Percentiles rank a stretch among this genome's conserved stretches.
phyloP scores from a whole-genome alignment of 306 rosid genomes.

The Citrullus amarus region DNA sequence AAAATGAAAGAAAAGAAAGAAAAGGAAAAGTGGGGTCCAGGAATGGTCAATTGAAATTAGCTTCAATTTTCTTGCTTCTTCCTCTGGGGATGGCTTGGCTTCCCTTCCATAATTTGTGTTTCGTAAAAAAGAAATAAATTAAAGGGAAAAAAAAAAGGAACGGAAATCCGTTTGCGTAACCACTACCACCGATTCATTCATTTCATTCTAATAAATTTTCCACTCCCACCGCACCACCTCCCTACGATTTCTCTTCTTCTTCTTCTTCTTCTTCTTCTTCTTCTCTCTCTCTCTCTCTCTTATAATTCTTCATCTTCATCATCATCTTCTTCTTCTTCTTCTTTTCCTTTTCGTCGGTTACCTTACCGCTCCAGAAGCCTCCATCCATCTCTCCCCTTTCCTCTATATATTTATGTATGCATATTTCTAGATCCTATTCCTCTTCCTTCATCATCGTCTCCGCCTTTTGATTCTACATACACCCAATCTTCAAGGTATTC shows the following conservation, averaged over 20 bases:
- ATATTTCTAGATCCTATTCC: neutral
- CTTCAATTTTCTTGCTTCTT: neutral
- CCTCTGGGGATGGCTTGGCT: neutral
- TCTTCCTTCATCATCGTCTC: neutral
- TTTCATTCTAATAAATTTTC: conserved; percentile 11
- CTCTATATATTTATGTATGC: neutral
- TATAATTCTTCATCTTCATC: conserved; percentile 9
- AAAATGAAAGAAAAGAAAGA: neutral
- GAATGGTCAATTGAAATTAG: neutral
- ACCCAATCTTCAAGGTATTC: neutral
- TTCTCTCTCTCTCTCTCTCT: neutral
- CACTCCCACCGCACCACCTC: conserved; percentile 8
- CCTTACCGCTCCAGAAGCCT: neutral
- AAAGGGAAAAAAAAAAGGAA: neutral
- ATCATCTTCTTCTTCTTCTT: neutral
- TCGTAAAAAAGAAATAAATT: neutral
- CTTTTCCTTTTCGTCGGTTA: neutral
- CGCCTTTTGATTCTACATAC: neutral
- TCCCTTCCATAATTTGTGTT: neutral
- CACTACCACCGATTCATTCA: conserved; percentile 29
- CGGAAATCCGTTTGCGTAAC: conserved; percentile 35
- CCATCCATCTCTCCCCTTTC: neutral
- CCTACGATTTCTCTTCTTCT: conserved; percentile 9
- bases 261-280: too few relatives aligned
- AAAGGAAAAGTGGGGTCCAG: neutral